phyloP scores from a whole-genome alignment of 352 stramenopile genomes.

The Globisporangium takayamanum region DNA sequence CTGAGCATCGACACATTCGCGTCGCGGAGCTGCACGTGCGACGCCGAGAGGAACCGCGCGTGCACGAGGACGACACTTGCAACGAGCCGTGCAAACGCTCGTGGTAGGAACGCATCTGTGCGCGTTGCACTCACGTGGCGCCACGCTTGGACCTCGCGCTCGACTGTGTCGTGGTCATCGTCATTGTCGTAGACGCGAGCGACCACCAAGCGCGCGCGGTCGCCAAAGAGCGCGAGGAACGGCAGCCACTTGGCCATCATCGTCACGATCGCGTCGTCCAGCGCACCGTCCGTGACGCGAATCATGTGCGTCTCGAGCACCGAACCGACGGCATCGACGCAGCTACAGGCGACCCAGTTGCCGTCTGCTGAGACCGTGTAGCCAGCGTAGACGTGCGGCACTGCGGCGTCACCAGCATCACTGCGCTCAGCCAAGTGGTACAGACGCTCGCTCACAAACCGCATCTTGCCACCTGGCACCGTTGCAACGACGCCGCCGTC shows the following conservation, averaged over 20 bases:
- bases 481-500: not conserved
- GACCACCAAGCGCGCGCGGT: constrained; percentile 37
- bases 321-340: constrained; percentile 49
- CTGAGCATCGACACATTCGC: constrained; percentile 28
- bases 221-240: constrained; percentile 56
- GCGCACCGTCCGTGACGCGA: constrained; percentile 17
- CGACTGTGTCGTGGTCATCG: constrained; percentile 12
- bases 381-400: constrained; percentile 35
- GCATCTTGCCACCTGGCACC: constrained; percentile 12
- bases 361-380: constrained; percentile 48
- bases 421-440: constrained; percentile 43
- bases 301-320: constrained; percentile 54
- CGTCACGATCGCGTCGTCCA: constrained; percentile 27
- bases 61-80: constrained; percentile 33
- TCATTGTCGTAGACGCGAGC: constrained; percentile 20
- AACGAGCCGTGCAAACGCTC: constrained; percentile 27
- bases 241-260: constrained; percentile 46
- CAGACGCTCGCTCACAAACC: constrained; percentile 52
- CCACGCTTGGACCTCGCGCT: constrained; percentile 36
- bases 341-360: constrained; percentile 56
- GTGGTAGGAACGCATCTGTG: constrained; percentile 25
- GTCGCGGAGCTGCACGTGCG: constrained; percentile 39
- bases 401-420: constrained; percentile 4
- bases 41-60: constrained; percentile 23
- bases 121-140: constrained; percentile 26